Evolutionary conservation across 164 flowering plant genomes (phyloP).

Genomic region (Echeveria elegans): DNA sequence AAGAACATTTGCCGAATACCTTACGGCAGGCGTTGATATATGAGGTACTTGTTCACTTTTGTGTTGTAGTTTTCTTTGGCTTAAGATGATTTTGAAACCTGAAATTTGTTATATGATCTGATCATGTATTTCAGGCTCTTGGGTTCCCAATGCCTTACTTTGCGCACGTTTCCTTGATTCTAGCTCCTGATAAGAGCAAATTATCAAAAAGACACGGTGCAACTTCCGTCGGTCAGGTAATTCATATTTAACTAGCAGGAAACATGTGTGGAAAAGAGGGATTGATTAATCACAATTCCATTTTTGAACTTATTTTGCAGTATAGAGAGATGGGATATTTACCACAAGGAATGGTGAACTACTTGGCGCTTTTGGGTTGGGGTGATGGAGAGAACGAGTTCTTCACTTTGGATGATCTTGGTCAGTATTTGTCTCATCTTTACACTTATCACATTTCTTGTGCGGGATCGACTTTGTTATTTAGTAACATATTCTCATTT

Average conservation of each 20-base stretch:
- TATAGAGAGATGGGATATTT: slow-evolving; percentile 93
- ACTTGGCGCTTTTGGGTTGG: slow-evolving; percentile 97
- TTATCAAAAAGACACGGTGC: slow-evolving; percentile 96
- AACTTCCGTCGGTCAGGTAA: slow-evolving; percentile 96
- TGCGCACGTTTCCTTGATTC: slow-evolving; percentile 94
- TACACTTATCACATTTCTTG: neutral
- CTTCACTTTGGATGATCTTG: slow-evolving; percentile 78
- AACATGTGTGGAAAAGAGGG: slow-evolving; percentile 2
- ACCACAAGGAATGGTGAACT: slow-evolving; percentile 92
- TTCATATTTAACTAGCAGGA: neutral
- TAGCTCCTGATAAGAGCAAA: slow-evolving; percentile 95
- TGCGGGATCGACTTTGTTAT: slow-evolving; percentile 10
- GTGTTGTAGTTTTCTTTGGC: neutral
- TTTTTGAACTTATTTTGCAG: slow-evolving; percentile 24
- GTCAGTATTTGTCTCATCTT: slow-evolving; percentile 18
- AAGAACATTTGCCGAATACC: slow-evolving; percentile 92
- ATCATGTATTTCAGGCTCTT: slow-evolving; percentile 52
- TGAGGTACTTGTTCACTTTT: slow-evolving; percentile 30
- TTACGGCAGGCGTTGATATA: slow-evolving; percentile 89
- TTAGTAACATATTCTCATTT: slow-evolving; percentile 3
- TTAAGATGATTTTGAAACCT: neutral
- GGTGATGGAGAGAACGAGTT: slow-evolving; percentile 95
- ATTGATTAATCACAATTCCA: neutral
- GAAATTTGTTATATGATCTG: neutral
- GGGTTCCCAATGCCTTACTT: slow-evolving; percentile 85